Conservation (phyloP, 768 basidiomycete genomes). For the Mycena metata region DNA sequence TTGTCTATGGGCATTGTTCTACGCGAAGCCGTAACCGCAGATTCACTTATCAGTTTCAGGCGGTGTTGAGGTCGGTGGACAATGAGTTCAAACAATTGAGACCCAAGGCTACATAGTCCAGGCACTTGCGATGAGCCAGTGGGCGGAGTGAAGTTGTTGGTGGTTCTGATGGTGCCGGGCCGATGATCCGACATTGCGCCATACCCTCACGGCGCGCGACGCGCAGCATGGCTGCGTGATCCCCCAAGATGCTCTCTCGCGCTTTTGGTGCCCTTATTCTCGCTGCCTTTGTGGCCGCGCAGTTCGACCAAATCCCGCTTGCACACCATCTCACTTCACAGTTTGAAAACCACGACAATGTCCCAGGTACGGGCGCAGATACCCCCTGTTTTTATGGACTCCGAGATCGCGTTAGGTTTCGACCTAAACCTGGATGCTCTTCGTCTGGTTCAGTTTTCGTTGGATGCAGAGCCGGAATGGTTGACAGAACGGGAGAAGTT, state of each 20-base stretch:
- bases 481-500: conserved; percentile 33
- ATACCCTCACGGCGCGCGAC: too few relatives aligned
- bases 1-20: conserved; percentile 12
- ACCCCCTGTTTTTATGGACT: neutral
- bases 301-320: neutral
- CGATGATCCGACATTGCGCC: too few relatives aligned
- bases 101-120: too few relatives aligned
- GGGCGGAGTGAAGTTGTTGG: too few relatives aligned
- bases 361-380: neutral
- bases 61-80: too few relatives aligned
- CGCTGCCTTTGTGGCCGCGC: neutral
- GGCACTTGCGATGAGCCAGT: too few relatives aligned
- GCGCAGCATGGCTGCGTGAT: too few relatives aligned
- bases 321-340: neutral
- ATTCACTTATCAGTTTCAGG: too few relatives aligned
- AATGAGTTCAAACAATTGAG: too few relatives aligned
- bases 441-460: conserved; percentile 67
- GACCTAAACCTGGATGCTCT: conserved; percentile 63
- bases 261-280: neutral
- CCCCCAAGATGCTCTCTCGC: neutral
- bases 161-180: too few relatives aligned
- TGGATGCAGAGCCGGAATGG: conserved; percentile 46
- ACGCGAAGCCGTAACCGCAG: too few relatives aligned
- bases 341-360: neutral
- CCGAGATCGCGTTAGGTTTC: conserved; percentile 52